Conservation (phyloP, 371 early-diverging fungal genomes). For the Lichtheimia ramosa region DNA sequence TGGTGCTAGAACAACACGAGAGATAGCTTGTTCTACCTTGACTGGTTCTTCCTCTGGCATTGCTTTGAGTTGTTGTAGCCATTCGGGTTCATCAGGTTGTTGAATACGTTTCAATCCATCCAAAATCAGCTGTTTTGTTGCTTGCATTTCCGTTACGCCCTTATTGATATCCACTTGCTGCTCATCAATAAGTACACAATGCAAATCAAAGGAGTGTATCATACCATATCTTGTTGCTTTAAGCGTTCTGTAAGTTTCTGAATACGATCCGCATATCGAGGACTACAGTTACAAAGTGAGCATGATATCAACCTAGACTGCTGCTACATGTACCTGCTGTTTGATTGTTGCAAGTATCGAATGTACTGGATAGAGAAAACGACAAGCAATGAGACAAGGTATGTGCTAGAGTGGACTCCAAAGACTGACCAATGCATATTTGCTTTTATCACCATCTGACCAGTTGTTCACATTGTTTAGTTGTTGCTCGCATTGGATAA, state of each 20-base stretch:
- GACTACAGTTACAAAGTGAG: background rate
- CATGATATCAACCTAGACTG: background rate
- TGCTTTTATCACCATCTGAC: constrained; percentile 35
- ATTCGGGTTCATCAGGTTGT: constrained; percentile 37
- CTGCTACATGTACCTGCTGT: background rate
- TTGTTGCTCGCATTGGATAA: constrained; percentile 28
- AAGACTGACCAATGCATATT: constrained; percentile 29
- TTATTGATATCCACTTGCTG: constrained; percentile 32
- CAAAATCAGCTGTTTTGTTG: constrained; percentile 29
- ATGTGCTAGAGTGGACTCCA: background rate
- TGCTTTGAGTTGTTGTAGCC: constrained; percentile 20
- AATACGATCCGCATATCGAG: background rate
- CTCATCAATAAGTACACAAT: background rate
- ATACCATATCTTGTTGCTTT: constrained; percentile 2
- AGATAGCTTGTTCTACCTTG: background rate
- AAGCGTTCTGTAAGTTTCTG: background rate
- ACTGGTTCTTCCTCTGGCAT: background rate
- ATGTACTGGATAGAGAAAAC: background rate
- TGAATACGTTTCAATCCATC: constrained; percentile 26
- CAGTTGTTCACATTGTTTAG: constrained; percentile 7
- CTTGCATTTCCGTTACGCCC: constrained; percentile 24
- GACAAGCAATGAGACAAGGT: background rate
- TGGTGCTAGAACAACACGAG: too few relatives aligned
- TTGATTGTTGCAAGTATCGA: constrained; percentile 1
- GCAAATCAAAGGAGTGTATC: background rate